A percentile compares a stretch with the other conserved stretches of the same genome.
phyloP scores from a whole-genome alignment of 257 asterid species.

The Voacanga thouarsii region DNA sequence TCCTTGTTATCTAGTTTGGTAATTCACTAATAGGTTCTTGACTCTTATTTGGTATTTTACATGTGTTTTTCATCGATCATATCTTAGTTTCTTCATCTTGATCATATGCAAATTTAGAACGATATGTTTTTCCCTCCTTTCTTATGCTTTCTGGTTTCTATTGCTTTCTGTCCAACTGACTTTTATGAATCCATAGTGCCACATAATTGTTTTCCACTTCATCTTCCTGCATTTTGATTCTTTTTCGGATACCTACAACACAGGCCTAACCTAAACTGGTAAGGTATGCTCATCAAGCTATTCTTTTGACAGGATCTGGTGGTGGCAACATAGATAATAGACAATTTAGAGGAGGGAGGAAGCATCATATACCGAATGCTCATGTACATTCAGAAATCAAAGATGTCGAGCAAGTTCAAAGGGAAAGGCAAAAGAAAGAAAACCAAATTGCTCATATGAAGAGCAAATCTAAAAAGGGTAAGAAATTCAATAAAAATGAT shows the following conservation, averaged over 20 bases:
- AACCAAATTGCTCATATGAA: constrained; percentile 56
- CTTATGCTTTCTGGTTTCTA: neutral
- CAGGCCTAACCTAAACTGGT: neutral
- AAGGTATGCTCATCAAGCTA: neutral
- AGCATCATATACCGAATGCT: constrained; percentile 59
- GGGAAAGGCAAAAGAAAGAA: constrained; percentile 84
- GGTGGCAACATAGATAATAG: constrained; percentile 50
- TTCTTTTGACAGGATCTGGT: constrained; percentile 37
- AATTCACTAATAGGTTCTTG: neutral
- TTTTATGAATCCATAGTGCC: neutral
- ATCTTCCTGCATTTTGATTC: neutral
- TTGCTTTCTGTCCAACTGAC: neutral
- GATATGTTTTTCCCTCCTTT: neutral
- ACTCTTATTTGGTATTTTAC: too few species aligned
- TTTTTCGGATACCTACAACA: neutral
- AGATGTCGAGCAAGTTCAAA: constrained; percentile 72
- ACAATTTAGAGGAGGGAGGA: constrained; percentile 58
- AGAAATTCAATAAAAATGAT: constrained; percentile 39
- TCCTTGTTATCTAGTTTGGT: neutral
- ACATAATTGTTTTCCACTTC: neutral
- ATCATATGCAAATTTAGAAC: constrained; percentile 4
- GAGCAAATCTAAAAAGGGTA: constrained; percentile 49
- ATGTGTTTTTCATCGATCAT: too few species aligned
- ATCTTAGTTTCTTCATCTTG: neutral
- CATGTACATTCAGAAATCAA: constrained; percentile 80